Percentiles rank a stretch among this genome's conserved stretches.
phyloP scores from a whole-genome alignment of 106 monocot genomes.

The Vanilla planifolia region DNA sequence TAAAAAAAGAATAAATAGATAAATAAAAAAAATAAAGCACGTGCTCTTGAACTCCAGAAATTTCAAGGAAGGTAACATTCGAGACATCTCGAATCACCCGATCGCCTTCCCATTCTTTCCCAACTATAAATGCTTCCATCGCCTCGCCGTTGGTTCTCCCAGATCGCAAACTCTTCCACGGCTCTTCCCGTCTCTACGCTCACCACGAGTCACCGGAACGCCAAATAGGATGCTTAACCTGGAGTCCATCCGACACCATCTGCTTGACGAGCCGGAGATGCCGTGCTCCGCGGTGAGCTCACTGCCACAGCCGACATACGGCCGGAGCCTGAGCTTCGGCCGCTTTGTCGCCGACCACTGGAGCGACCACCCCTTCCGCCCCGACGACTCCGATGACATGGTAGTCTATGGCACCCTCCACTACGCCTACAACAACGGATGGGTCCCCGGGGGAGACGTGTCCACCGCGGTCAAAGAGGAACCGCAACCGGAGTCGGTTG shows the following conservation, averaged over 20 bases:
- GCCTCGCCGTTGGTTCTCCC: too few relatives aligned
- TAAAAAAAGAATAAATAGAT: too few relatives aligned
- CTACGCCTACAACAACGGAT: conserved; percentile 63
- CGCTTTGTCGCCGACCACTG: conserved; percentile 70
- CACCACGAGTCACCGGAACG: neutral
- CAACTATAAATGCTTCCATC: too few relatives aligned
- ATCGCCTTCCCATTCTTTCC: neutral
- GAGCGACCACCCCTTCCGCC: conserved; percentile 74
- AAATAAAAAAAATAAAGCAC: neutral
- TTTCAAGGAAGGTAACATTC: neutral
- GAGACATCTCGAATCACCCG: too few relatives aligned
- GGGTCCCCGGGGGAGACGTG: conserved; percentile 32
- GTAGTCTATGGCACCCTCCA: conserved; percentile 57
- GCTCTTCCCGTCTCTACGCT: neutral
- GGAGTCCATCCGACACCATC: conserved; percentile 2
- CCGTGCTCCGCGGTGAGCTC: neutral
- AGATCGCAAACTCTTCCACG: too few relatives aligned
- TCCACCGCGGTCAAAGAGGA: neutral
- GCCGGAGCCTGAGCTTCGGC: conserved; percentile 62
- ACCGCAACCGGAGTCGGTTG: neutral
- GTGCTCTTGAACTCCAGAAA: neutral
- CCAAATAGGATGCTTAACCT: neutral
- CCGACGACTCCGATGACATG: conserved; percentile 94
- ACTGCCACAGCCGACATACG: conserved; percentile 9
- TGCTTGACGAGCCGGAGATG: conserved; percentile 4